Evolutionary conservation across 2,329 filamentous ascomycete genomes (phyloP), one percentile per base, ranked within the genome.

Genomic region (Basipetospora chlamydospora): DNA sequence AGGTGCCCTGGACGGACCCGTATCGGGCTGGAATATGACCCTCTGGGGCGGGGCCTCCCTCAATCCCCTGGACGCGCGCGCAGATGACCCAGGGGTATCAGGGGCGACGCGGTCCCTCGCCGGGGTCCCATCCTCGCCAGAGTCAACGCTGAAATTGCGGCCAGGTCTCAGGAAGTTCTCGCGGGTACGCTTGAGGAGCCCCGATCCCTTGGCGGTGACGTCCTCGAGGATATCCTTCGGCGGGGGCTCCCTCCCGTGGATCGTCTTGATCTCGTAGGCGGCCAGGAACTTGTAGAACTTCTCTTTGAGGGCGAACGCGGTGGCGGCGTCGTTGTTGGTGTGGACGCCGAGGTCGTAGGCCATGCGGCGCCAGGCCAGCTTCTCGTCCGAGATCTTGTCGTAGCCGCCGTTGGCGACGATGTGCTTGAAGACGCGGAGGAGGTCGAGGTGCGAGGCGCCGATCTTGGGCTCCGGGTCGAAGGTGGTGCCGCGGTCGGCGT

Each of bases 281-380:
- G 80, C 80, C 30, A 94, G 70, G 49, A 88, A 85, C 56, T 85
- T 87, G 64, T 92, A 92, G 61, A 90, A 94, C 43, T 81, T 77
- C 39, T 81, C 80, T 60, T 94, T 94, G 39, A 93, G 64, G 41
- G 80, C 72, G 58, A 92, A 93, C 11, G 84, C 85, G 41, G 85
- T 75, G n/a, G 84, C 83, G 6, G 84, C 70, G 43, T 83, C 75
- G 51, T 88, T 86, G 48, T 71, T 68, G 39, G 76, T 77, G 50
- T 75, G 75, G 43, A 87, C 72, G 34, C 82, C 74, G 39, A 93
- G 78, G 47, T 86, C 77, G 37, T 77, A 68, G 10, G 80, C 82
- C 48, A 93, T 70, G 47, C 75, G 76, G 44, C 84, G 73, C 86
- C 86, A 94, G 35, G 82, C 80, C 44, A 92, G 70, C 62, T 88